Conservation (phyloP, 2,329 filamentous ascomycete genomes). For the Alternaria sp. region DNA sequence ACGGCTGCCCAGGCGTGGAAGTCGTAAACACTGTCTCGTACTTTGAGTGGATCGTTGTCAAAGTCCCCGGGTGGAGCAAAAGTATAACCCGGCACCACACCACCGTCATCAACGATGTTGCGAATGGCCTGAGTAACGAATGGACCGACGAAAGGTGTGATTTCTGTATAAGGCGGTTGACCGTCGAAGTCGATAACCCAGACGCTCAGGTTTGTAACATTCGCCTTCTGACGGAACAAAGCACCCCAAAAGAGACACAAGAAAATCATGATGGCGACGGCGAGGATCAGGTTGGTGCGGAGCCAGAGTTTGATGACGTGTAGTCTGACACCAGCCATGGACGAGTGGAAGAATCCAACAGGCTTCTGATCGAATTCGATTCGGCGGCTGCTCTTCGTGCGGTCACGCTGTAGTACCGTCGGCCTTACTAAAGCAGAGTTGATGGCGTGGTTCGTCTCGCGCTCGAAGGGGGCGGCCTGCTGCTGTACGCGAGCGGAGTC, state of each 20-base stretch:
- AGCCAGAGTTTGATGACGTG: constrained; percentile 42
- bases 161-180: constrained; percentile 56
- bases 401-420: constrained; percentile 18
- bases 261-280: constrained; percentile 33
- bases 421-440: constrained; percentile 17
- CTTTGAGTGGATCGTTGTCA: constrained; percentile 62
- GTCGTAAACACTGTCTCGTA: constrained; percentile 67
- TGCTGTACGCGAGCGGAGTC: neutral
- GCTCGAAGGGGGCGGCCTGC: constrained; percentile 29
- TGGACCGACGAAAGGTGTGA: constrained; percentile 63
- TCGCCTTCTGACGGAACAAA: constrained; percentile 34
- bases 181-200: constrained; percentile 71
- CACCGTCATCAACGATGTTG: constrained; percentile 47
- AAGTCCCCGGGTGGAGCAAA: constrained; percentile 60
- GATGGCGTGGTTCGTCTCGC: constrained; percentile 28
- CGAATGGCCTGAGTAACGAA: constrained; percentile 58
- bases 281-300: constrained; percentile 39
- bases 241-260: constrained; percentile 43
- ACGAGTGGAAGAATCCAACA: constrained; percentile 41
- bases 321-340: constrained; percentile 41
- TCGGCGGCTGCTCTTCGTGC: constrained; percentile 32
- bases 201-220: constrained; percentile 55
- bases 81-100: constrained; percentile 58
- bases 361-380: constrained; percentile 18
- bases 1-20: constrained; percentile 67